Percentiles rank a stretch among this genome's conserved stretches.
Conservation (phyloP, 768 basidiomycete species). For the Boletales sp. region DNA sequence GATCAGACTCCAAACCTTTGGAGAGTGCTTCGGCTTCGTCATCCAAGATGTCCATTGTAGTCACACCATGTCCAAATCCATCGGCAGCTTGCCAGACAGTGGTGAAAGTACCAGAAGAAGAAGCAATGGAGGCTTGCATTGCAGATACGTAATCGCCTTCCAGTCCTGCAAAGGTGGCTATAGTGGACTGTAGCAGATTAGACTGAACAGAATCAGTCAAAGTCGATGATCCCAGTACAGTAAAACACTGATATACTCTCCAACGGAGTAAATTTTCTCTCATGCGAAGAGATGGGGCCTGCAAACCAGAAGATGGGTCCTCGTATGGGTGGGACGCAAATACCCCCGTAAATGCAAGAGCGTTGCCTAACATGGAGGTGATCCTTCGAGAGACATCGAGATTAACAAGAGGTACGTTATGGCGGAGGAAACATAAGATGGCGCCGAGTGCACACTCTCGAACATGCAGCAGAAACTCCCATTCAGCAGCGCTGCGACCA, state of each 20-base stretch:
- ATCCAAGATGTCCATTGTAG: slow-evolving; percentile 56
- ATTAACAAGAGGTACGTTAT: slow-evolving; percentile 79
- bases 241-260: slow-evolving; percentile 87
- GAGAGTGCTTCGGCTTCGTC: slow-evolving; percentile 34
- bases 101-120: slow-evolving; percentile 78
- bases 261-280: slow-evolving; percentile 82
- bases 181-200: slow-evolving; percentile 74
- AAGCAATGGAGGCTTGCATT: slow-evolving; percentile 89
- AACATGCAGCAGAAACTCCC: slow-evolving; percentile 88
- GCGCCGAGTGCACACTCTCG: slow-evolving; percentile 89
- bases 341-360: slow-evolving; percentile 84
- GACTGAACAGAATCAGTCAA: slow-evolving; percentile 83
- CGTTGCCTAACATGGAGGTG: slow-evolving; percentile 82
- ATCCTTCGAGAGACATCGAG: slow-evolving; percentile 90
- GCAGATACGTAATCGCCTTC: slow-evolving; percentile 81
- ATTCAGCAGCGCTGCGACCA: slow-evolving; percentile 71
- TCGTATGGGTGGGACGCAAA: slow-evolving; percentile 71
- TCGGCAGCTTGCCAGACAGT: slow-evolving; percentile 85
- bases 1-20: slow-evolving; percentile 27
- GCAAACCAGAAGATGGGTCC: slow-evolving; percentile 44
- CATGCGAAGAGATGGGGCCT: slow-evolving; percentile 61
- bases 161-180: slow-evolving; percentile 80
- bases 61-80: slow-evolving; percentile 90
- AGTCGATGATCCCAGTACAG: slow-evolving; percentile 70
- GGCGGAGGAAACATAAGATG: slow-evolving; percentile 80